Base-by-base conservation (phyloP, 768 basidiomycete genomes). In the Termitomyces sp. region DNA sequence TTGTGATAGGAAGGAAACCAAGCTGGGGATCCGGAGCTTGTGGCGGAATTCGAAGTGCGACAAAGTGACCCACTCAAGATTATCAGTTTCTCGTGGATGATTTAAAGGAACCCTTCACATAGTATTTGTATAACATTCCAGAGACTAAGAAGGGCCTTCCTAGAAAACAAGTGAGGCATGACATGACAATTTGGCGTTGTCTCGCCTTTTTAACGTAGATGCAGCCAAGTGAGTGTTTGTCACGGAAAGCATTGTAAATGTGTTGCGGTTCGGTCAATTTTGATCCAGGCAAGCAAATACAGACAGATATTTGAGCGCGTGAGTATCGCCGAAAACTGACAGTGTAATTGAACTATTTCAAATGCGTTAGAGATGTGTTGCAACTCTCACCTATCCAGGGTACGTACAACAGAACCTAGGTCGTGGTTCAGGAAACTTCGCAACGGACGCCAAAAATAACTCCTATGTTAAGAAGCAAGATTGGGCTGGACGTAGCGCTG, bases 91-190 rank as follows among this genome's bases (percentile, higher is more conserved):
- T 22, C 20, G 6, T 8, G 24, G 32, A 14, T 27, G 4, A 22
- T 24, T 22, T 32, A 49, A 27, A 27, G 7, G 44, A 24, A 12
- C 32, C 56, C 29, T 31, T 31, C 29, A 9, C 29, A 31, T 31
- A 31, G 3, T 31, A 9, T 31, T 31, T 31, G 29, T 9, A 7
- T 31, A 9, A 9, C 29, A n/a, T 20, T 57, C 13, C 55, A 53
- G 2, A 61, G 29, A 16, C 41, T 58, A 12, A 58, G 47, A 31
- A 61, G n/a, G n/a, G n/a, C 55, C 3, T 36, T 47, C 20, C 56
- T 41, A 20, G 60, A 61, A 46, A 61, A 61, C 20, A 58, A 51
- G 18, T 56, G 60, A 20, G 47, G 56, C 24, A 61, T 37, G 24
- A 55, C 20, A n/a, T 58, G 34, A 34, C 12, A 12, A 13, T 53